A percentile compares a stretch with the other conserved stretches of the same genome.
phyloP scores from a whole-genome alignment of 2,329 filamentous ascomycete species.

The Dactylellina cionopaga region DNA sequence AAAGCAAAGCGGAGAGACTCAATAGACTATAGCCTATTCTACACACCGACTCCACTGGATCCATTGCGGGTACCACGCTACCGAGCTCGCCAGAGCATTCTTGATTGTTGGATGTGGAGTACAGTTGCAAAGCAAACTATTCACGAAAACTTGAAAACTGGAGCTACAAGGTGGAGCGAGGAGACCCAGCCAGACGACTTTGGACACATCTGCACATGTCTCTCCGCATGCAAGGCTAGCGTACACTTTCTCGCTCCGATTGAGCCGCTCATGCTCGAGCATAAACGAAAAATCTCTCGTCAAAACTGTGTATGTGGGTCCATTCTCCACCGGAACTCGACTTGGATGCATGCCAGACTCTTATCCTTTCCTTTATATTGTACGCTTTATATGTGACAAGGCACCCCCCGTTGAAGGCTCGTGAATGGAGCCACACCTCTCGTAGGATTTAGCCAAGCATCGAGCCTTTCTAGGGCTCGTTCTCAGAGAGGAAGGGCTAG shows the following conservation, averaged over 20 bases:
- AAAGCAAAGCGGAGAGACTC: neutral
- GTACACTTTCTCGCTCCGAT: constrained; percentile 38
- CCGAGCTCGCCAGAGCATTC: constrained; percentile 18
- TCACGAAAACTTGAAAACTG: constrained; percentile 41
- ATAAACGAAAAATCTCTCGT: constrained; percentile 42
- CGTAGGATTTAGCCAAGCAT: neutral
- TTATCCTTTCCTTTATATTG: neutral
- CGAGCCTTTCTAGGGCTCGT: no score
- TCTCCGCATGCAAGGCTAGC: constrained; percentile 41
- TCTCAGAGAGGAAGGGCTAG: no score
- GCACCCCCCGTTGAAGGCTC: constrained; percentile 10
- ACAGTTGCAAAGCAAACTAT: neutral
- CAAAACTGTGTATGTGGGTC: constrained; percentile 31
- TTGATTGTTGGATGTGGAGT: constrained; percentile 14
- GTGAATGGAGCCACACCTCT: constrained; percentile 1
- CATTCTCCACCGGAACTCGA: neutral
- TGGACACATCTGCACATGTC: constrained; percentile 1
- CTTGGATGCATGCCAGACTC: constrained; percentile 8
- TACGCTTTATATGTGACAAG: constrained; percentile 17
- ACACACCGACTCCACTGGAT: constrained; percentile 8
- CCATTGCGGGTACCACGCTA: constrained; percentile 33
- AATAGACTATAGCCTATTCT: constrained; percentile 27
- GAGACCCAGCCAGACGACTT: no score
- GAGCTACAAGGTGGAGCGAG: constrained; percentile 8
- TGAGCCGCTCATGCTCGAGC: constrained; percentile 41